Conservation (phyloP, 2,329 filamentous ascomycete species). For the Verticillium albo-atrum region DNA sequence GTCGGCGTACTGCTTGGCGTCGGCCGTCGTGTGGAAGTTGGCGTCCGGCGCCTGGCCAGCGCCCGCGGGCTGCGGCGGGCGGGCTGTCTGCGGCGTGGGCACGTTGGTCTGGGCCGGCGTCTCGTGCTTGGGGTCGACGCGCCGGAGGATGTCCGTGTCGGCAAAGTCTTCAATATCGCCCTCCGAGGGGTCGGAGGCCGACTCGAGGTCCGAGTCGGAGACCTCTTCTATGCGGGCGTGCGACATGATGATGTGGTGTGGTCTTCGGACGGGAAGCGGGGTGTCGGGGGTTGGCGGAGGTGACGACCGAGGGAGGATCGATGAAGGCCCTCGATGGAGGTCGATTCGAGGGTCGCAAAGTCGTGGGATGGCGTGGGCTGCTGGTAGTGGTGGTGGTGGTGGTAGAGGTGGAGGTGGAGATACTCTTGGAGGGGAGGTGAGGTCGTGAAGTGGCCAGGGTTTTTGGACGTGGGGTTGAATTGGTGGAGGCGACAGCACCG, state of each 20-base stretch:
- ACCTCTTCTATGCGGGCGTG: slow-evolving; percentile 91
- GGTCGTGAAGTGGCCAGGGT: slow-evolving; percentile 2
- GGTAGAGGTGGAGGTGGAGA: slow-evolving; percentile 5
- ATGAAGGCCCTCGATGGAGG: not conserved
- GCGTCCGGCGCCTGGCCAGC: slow-evolving; percentile 22
- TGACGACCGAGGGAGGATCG: not conserved
- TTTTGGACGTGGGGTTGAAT: not conserved
- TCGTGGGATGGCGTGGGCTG: slow-evolving; percentile 1
- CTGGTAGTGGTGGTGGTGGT: not conserved
- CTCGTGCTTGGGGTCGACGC: slow-evolving; percentile 28
- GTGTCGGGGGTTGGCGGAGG: too few species aligned
- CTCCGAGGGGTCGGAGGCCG: slow-evolving; percentile 74
- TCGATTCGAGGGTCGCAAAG: not conserved
- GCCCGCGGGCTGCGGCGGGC: slow-evolving; percentile 29
- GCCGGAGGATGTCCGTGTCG: slow-evolving; percentile 53
- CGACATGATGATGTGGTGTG: slow-evolving; percentile 55
- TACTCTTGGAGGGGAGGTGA: slow-evolving; percentile 8
- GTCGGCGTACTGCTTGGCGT: slow-evolving; percentile 59
- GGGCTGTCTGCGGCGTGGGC: slow-evolving; percentile 28
- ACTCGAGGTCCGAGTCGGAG: slow-evolving; percentile 69
- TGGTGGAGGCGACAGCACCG: not conserved
- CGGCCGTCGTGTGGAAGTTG: slow-evolving; percentile 29
- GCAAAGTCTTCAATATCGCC: slow-evolving; percentile 68
- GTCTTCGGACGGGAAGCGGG: too few species aligned
- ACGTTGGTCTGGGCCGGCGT: slow-evolving; percentile 19